These are phyloP conservation scores for Chrysosporium keratinophilum DNA, from an alignment of 2,329 filamentous ascomycete genomes.

Conservation along the genomic window DNA sequence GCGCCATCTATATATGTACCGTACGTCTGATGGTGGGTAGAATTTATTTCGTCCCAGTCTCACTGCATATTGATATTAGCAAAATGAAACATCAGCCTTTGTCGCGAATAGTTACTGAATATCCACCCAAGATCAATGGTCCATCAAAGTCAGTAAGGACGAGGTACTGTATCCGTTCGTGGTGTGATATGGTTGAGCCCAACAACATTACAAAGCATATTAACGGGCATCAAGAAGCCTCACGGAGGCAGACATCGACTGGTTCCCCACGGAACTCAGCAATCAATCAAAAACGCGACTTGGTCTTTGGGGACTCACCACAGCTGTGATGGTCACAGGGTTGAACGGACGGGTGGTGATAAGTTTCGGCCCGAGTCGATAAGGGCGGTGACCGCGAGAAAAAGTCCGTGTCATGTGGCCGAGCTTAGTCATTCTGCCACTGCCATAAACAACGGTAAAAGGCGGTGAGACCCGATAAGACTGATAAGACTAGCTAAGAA, in stretches of 20 bases:
- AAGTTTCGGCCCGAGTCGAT: constrained; percentile 2
- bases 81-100: too few relatives aligned
- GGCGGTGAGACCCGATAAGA: neutral
- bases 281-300: too few relatives aligned
- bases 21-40: neutral
- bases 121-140: too few relatives aligned
- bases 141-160: too few relatives aligned
- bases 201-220: too few relatives aligned
- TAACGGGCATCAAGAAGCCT: too few relatives aligned
- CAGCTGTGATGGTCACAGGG: neutral
- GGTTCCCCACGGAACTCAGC: too few relatives aligned
- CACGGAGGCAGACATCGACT: too few relatives aligned
- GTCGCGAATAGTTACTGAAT: too few relatives aligned
- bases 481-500: neutral
- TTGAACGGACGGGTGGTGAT: neutral
- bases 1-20: neutral
- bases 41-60: neutral
- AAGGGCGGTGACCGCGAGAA: constrained; percentile 2
- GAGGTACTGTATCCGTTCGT: too few relatives aligned
- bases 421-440: constrained; percentile 3
- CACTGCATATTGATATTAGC: too few relatives aligned
- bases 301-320: neutral
- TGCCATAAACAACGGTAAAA: neutral
- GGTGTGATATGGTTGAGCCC: too few relatives aligned
- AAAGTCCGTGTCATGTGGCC: neutral